Conservation (phyloP, 1,284 basidiomycete species). For the Malassezia globosa region DNA sequence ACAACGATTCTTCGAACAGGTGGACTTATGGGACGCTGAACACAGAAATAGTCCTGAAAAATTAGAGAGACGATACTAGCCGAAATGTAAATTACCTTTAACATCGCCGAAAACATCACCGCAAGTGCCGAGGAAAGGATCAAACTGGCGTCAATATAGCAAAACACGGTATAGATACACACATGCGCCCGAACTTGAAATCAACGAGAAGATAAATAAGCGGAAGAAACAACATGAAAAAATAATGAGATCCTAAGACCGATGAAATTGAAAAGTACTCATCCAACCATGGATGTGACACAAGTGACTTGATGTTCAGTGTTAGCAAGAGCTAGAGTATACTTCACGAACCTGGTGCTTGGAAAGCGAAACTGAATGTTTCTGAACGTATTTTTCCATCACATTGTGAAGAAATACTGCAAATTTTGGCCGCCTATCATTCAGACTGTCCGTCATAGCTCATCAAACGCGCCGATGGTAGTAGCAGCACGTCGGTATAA, state of each 20-base stretch:
- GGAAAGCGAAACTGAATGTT: not conserved
- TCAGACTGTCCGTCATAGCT: too few relatives aligned
- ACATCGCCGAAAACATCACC: conserved; percentile 69
- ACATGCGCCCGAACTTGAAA: conserved; percentile 62
- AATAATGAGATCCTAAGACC: conserved; percentile 69
- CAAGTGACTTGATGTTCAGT: not conserved
- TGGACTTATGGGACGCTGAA: conserved; percentile 78
- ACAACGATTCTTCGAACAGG: conserved; percentile 66
- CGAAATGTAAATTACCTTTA: conserved; percentile 51
- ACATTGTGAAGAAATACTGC: not conserved
- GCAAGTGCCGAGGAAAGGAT: conserved; percentile 63
- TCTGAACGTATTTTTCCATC: not conserved
- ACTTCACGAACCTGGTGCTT: not conserved
- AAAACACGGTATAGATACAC: conserved; percentile 40
- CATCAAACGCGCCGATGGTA: too few relatives aligned
- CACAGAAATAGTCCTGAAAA: conserved; percentile 65
- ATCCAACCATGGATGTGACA: conserved; percentile 58
- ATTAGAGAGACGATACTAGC: not conserved
- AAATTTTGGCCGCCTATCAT: not conserved
- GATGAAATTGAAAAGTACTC: conserved; percentile 82
- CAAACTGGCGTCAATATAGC: conserved; percentile 17
- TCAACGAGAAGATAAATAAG: conserved; percentile 77
- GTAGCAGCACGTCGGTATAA: too few relatives aligned
- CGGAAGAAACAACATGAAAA: conserved; percentile 83
- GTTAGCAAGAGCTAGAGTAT: not conserved